Evolutionary conservation across 108 stramenopile species (phyloP), one percentile per base, ranked within the genome.

Genomic region (Seminavis robusta): DNA sequence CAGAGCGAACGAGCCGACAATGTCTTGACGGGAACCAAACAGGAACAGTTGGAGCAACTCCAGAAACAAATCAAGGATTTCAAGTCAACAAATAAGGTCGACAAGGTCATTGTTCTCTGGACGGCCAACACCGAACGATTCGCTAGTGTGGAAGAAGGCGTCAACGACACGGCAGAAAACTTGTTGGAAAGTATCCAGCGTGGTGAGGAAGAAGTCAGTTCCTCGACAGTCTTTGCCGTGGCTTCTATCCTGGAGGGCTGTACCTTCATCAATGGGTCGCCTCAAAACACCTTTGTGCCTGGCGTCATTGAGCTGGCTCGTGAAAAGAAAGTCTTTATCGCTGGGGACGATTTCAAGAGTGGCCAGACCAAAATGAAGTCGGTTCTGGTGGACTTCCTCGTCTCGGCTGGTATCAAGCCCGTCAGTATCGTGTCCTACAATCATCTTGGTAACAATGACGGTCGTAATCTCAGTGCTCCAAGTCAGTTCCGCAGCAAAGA

Each of bases 281-380:
- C 98, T 1, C 98, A 98, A 68, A 98, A 98, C 76, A 97, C 96
- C 8, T 97, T 98, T 59, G 96, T 98, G n/a, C 98, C 98, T n/a
- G 96, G 94, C 9, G 92, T 94, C 39, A 56, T 95, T 37, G 92
- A 97, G 50, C 73, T 97, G 38, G 96, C 96, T 24, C 59, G 81
- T 54, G 72, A 80, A 52, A 59, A 84, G 31, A 73, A 79, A 59
- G 87, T 88, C 17, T 97, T 91, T 68, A 87, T 98, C 55, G 96
- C 88, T 29, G 98, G 98, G 23, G 98, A 98, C 68, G 98, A 98
- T 75, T 98, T 98, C 80, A 98, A 98, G 81, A 90, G 87, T 47
- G 98, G 98, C 2, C 98, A 98, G 75, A 98, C 96, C 20, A 97
- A 97, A 69, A 94, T 98, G 90, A 98, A 98, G 71, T 81, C 74